These are phyloP conservation scores for Talaromyces sp. DNA, from an alignment of 2,329 filamentous ascomycete genomes.

Conservation along the genomic window DNA sequence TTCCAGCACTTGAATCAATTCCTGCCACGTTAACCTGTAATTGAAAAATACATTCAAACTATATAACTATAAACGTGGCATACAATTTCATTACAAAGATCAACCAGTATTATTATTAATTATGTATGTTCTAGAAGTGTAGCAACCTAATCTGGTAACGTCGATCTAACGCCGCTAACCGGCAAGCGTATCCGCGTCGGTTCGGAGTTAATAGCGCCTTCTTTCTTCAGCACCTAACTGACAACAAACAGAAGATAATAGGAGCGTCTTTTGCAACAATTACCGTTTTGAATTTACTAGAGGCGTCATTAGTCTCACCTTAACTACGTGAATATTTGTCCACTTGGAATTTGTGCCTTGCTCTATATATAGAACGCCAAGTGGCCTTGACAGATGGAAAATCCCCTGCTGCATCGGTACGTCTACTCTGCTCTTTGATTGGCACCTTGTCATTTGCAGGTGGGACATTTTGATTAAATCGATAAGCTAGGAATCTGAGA, in stretches of 20 bases:
- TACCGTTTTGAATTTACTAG: not conserved
- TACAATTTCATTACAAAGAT: no score
- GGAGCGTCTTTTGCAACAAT: not conserved
- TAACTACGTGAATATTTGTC: not conserved
- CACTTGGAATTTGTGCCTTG: not conserved
- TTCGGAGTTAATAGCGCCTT: not conserved
- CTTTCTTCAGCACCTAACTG: not conserved
- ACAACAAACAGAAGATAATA: not conserved
- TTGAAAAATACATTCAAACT: no score
- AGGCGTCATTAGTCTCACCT: not conserved
- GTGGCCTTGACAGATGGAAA: not conserved
- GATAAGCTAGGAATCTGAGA: not conserved
- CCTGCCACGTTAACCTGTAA: no score
- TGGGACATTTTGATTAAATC: not conserved
- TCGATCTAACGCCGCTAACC: no score
- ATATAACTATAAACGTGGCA: no score
- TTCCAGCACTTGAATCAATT: no score
- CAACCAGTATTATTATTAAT: no score
- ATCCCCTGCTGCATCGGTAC: not conserved
- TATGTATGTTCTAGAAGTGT: no score
- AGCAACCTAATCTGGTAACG: no score
- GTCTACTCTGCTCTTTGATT: not conserved
- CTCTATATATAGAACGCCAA: not conserved
- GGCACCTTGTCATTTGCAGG: not conserved
- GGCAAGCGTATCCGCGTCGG: not conserved